Percentiles rank a stretch among this genome's conserved stretches.
phyloP scores from a whole-genome alignment of 768 basidiomycete genomes.

The Pisolithus orientalis region DNA sequence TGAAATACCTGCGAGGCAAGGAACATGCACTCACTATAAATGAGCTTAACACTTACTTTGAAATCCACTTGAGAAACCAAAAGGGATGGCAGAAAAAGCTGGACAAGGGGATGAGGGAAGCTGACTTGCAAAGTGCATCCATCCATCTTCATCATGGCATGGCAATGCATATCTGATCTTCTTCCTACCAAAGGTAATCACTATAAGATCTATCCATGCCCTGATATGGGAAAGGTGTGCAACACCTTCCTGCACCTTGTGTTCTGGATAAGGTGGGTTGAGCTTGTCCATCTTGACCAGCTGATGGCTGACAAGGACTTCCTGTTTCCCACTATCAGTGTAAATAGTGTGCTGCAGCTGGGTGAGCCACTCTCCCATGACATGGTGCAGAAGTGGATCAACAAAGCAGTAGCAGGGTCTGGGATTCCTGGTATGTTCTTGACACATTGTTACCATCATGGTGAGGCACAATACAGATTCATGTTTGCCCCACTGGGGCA shows the following conservation, averaged over 20 bases:
- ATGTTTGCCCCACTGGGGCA: conserved; percentile 28
- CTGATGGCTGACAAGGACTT: conserved; percentile 9
- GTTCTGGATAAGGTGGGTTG: conserved; percentile 2
- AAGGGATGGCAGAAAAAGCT: conserved; percentile 23
- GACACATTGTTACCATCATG: conserved; percentile 23
- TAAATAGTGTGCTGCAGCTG: conserved; percentile 13
- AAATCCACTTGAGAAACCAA: conserved; percentile 11
- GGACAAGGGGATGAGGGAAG: conserved; percentile 20
- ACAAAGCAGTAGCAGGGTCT: conserved; percentile 8
- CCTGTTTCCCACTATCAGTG: conserved; percentile 19
- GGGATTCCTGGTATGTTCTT: conserved; percentile 10
- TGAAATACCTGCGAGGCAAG: no score
- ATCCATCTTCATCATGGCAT: background rate
- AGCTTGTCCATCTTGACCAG: background rate
- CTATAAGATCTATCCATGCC: background rate
- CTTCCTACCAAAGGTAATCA: conserved; percentile 1
- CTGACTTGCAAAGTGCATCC: conserved; percentile 8
- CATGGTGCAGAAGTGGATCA: conserved; percentile 16
- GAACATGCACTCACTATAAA: no score
- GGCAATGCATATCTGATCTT: background rate
- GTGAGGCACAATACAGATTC: conserved; percentile 25
- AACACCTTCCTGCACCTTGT: background rate
- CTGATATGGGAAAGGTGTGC: background rate
- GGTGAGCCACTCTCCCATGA: conserved; percentile 18
- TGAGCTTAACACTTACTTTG: no score